phyloP scores from a whole-genome alignment of 2,329 filamentous ascomycete species.

The Chaetothyriales sp. region DNA sequence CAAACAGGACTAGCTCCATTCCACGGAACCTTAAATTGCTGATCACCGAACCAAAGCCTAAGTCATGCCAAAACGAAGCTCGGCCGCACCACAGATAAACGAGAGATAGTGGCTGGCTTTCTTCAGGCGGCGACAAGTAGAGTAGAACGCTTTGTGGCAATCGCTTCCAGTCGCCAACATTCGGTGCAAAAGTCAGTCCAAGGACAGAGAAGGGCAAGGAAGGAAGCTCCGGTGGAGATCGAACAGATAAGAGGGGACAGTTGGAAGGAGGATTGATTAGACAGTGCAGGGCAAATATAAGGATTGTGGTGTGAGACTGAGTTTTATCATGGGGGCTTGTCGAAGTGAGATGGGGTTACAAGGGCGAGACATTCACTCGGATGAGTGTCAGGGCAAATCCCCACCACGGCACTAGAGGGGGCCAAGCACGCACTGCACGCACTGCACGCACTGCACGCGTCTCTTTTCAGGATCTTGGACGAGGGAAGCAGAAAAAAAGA shows the following conservation, averaged over 20 bases:
- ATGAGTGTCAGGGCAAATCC: not conserved
- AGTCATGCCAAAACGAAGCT: not conserved
- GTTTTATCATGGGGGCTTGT: not conserved
- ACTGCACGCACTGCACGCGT: too few relatives aligned
- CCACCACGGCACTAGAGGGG: not conserved
- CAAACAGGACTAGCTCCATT: not conserved
- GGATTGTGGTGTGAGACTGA: not conserved
- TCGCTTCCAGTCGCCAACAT: not conserved
- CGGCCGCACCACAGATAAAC: not conserved
- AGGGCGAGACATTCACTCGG: not conserved
- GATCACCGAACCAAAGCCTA: not conserved
- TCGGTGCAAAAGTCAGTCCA: not conserved
- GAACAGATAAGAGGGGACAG: not conserved
- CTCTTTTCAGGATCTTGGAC: not conserved
- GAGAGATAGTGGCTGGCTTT: not conserved
- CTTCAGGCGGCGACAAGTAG: not conserved
- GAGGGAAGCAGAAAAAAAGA: not conserved
- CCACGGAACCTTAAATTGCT: not conserved
- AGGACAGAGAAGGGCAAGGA: not conserved
- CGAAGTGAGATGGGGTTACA: not conserved
- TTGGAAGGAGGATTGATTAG: not conserved
- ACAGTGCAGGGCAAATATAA: not conserved
- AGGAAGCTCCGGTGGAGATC: not conserved
- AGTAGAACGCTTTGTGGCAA: not conserved
- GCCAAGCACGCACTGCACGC: not conserved